Percentiles rank a stretch among this genome's conserved stretches.
Evolutionary conservation across 176 grass and related monocot genomes (phyloP).

Genomic region (Tuctoria greenei): DNA sequence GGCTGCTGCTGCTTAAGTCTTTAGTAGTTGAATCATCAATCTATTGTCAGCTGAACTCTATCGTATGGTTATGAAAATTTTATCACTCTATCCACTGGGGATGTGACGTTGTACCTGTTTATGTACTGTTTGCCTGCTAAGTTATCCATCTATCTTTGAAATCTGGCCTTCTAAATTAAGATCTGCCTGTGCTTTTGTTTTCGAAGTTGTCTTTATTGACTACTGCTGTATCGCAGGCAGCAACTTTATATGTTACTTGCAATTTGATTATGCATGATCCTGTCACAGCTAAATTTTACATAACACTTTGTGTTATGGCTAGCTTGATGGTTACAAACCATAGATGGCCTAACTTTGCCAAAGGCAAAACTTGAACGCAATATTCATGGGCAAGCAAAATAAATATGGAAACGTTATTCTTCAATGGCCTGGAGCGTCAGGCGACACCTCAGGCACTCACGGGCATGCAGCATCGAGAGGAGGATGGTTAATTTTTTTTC

Average conservation of each 20-base stretch:
- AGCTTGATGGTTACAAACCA: no score
- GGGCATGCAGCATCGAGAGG: no score
- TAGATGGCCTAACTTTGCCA: background rate
- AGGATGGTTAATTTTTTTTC: no score
- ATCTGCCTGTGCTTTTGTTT: background rate
- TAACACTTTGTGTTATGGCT: background rate
- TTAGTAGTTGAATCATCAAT: conserved; percentile 21
- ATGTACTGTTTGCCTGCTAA: background rate
- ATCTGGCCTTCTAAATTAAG: conserved; percentile 10
- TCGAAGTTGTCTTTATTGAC: background rate
- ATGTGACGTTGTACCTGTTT: conserved; percentile 38
- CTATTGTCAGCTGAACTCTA: conserved; percentile 22
- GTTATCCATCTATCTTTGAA: conserved; percentile 15
- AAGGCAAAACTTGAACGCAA: background rate
- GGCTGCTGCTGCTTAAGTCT: conserved; percentile 42
- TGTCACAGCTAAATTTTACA: background rate
- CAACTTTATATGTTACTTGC: background rate
- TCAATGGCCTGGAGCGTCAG: no score
- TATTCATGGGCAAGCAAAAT: background rate
- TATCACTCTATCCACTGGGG: conserved; percentile 24
- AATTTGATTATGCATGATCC: no score
- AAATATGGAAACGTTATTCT: no score
- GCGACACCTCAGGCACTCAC: no score
- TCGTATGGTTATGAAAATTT: conserved; percentile 19
- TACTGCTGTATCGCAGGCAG: background rate